Percentiles rank a stretch among this genome's conserved stretches.
phyloP scores from a whole-genome alignment of 2,329 filamentous ascomycete genomes.

The Talaromyces sp. region DNA sequence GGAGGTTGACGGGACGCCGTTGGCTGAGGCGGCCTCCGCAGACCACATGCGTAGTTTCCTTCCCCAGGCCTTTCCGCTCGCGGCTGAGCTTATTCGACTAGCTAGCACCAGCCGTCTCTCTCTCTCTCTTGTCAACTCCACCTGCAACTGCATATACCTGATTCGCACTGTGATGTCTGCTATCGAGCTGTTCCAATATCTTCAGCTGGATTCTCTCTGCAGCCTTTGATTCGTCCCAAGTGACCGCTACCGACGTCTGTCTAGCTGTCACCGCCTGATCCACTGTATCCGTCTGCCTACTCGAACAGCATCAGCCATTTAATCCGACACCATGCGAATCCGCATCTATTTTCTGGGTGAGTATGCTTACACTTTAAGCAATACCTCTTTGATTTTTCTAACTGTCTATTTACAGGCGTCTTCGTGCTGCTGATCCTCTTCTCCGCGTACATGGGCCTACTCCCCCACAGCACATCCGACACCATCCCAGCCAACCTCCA shows the following conservation, averaged over 20 bases:
- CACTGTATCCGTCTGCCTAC: background rate
- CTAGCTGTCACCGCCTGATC: background rate
- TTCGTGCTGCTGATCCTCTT: constrained; percentile 64
- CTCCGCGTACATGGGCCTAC: constrained; percentile 74
- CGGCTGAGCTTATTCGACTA: constrained; percentile 3
- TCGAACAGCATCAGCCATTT: background rate
- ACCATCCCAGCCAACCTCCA: constrained; percentile 42
- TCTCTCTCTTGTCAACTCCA: background rate
- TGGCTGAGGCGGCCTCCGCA: constrained; percentile 8
- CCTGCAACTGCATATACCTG: background rate
- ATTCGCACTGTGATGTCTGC: background rate
- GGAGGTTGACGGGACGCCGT: constrained; percentile 11
- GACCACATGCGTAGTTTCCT: constrained; percentile 26
- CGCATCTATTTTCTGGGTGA: constrained; percentile 81
- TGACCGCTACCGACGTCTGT: background rate
- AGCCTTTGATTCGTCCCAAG: background rate
- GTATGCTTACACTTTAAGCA: constrained; percentile 18
- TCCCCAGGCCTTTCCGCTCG: constrained; percentile 6
- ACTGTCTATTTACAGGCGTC: constrained; percentile 46
- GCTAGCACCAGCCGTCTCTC: no score
- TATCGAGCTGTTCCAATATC: background rate
- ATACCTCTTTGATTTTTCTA: background rate
- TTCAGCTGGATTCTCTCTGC: background rate
- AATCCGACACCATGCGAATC: constrained; percentile 62
- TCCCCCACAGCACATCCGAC: constrained; percentile 40